Evolutionary conservation across 306 rosid genomes (phyloP), one percentile per base, ranked within the genome.

Genomic region (Leucaena leucocephala): DNA sequence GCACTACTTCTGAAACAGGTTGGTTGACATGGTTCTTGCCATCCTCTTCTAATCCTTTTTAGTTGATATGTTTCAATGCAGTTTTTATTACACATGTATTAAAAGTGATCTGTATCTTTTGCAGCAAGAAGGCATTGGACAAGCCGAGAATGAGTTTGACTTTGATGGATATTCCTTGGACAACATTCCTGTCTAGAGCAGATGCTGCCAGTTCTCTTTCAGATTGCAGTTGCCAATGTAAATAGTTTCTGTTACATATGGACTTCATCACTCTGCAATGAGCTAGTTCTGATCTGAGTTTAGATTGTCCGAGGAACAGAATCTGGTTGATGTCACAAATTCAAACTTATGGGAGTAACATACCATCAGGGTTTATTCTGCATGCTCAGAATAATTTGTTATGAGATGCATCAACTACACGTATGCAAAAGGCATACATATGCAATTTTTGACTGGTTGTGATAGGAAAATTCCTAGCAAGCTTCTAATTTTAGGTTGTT

Each of bases 1-100:
- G 97, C 93, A 69, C 27, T 27, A 27, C 87, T 96, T 79, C 86
- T 96, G 78, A 91, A 90, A 85, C 98, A 96, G 97, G 99, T 96
- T 81, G 81, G 82, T 58, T 58, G 64, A 9, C 64, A 3, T 21
- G 64, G 38, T 75, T 43, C 76, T 79, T 49, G 6, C 16, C 70
- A 50, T 45, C 74, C 46, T 73, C 65, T 15, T 11, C 44, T 74
- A 42, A 39, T 22, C 62, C 57, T 14, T 42, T 55, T 66, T 35
- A 70, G 39, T 82, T 72, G 15, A 13, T 50, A 64, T 43, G 48
- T 34, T 76, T 69, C 38, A 62, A 10, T 42, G 43, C 64, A 38
- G 4, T 64, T 79, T 77, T 70, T 13, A 10, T 39, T 46, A 49
- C 68, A 49, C 38, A 15, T 15, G 42, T 58, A 82, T 42, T 64